phyloP scores from a whole-genome alignment of 2,329 filamentous ascomycete genomes.

The Phaeoacremonium minimum region DNA sequence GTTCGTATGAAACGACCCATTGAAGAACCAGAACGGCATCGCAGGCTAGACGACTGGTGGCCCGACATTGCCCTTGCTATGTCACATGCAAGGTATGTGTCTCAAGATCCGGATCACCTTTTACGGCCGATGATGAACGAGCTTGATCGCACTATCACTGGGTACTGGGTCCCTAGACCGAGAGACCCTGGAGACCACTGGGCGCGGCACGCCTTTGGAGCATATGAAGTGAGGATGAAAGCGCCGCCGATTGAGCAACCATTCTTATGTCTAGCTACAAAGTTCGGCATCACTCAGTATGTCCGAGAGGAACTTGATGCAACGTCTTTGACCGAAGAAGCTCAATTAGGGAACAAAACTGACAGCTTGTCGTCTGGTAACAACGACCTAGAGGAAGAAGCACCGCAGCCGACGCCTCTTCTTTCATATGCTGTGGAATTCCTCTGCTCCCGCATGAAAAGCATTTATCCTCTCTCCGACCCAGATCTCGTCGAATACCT shows the following conservation, averaged over 20 bases:
- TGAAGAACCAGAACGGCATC: slow-evolving; percentile 27
- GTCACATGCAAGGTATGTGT: slow-evolving; percentile 25
- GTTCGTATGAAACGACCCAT: slow-evolving; percentile 26
- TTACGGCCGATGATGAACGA: slow-evolving; percentile 18
- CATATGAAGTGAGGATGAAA: slow-evolving; percentile 23
- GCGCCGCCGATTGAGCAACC: slow-evolving; percentile 17
- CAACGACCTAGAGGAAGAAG: not conserved
- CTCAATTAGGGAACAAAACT: too few relatives aligned
- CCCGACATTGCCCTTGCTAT: slow-evolving; percentile 30
- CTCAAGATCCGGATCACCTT: slow-evolving; percentile 10
- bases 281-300: slow-evolving; percentile 24
- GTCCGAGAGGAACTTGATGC: slow-evolving; percentile 16
- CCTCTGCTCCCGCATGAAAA: slow-evolving; percentile 25
- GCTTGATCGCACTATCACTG: slow-evolving; percentile 20
- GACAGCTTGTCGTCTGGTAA: too few relatives aligned
- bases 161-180: slow-evolving; percentile 22
- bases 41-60: slow-evolving; percentile 32
- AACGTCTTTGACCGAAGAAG: not conserved
- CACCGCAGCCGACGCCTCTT: slow-evolving; percentile 17
- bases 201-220: slow-evolving; percentile 24
- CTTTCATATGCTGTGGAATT: slow-evolving; percentile 26
- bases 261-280: slow-evolving; percentile 24
- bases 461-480: slow-evolving; percentile 26
- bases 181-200: slow-evolving; percentile 24
- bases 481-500: slow-evolving; percentile 16